A percentile compares a stretch with the other conserved stretches of the same genome.
phyloP scores from a whole-genome alignment of 176 grass and related monocot species.

The Panicum miliaceum region DNA sequence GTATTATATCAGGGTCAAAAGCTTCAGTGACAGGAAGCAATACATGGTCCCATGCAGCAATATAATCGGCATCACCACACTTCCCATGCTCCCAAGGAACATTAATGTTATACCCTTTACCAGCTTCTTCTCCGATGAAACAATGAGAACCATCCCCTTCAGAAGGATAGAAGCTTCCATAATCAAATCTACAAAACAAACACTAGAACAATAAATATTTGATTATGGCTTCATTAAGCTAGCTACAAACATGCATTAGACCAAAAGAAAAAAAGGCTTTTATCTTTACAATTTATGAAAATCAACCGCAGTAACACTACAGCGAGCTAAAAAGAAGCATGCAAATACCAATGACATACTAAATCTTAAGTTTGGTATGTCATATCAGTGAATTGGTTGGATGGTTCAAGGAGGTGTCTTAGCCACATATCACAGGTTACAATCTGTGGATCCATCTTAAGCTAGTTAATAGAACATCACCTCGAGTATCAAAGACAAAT shows the following conservation, averaged over 20 bases:
- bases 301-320: constrained; percentile 25
- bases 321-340: constrained; percentile 13
- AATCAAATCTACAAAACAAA: constrained; percentile 79
- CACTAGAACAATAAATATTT: constrained; percentile 15
- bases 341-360: neutral
- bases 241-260: neutral
- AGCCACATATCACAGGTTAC: neutral
- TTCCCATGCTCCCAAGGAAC: constrained; percentile 95
- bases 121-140: constrained; percentile 84
- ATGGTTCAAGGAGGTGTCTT: constrained; percentile 5
- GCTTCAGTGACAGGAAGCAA: constrained; percentile 74
- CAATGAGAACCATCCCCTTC: constrained; percentile 76
- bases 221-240: neutral
- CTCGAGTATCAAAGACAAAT: neutral
- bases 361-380: no score
- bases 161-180: constrained; percentile 82
- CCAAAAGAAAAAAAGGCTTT: neutral
- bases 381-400: no score
- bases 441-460: constrained; percentile 10
- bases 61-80: constrained; percentile 89
- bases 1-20: constrained; percentile 86
- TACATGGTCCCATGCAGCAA: constrained; percentile 88
- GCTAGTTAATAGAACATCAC: neutral
- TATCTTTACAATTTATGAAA: constrained; percentile 14
- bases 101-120: constrained; percentile 97